A percentile compares a stretch with the other conserved stretches of the same genome.
These are phyloP conservation scores for Coemansia aciculifera DNA, from an alignment of 192 early-diverging fungal genomes.

Conservation along the genomic window DNA sequence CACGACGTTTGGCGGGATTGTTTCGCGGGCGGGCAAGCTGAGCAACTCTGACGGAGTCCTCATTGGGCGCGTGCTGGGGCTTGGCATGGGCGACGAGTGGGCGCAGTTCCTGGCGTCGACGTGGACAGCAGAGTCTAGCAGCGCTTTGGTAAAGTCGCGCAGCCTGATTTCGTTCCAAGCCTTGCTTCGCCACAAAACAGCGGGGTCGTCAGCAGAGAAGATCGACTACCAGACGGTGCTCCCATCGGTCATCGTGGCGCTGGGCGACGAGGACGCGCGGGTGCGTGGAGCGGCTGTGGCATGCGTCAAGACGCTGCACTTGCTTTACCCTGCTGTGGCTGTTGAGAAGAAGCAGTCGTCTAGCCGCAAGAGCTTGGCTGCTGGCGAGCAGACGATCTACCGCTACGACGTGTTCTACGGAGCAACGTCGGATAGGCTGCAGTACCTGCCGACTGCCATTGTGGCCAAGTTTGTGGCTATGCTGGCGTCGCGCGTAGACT, in stretches of 20 bases:
- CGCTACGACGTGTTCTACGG: slow-evolving; percentile 65
- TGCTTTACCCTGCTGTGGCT: slow-evolving; percentile 17
- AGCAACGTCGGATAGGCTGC: slow-evolving; percentile 38
- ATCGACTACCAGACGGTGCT: slow-evolving; percentile 68
- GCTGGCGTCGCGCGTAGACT: slow-evolving; percentile 31
- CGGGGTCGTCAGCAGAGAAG: slow-evolving; percentile 4
- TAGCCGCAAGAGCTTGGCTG: background rate
- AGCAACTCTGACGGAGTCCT: slow-evolving; percentile 25
- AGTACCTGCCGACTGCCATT: slow-evolving; percentile 58
- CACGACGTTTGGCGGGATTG: slow-evolving; percentile 13
- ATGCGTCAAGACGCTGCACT: slow-evolving; percentile 61
- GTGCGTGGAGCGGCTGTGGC: slow-evolving; percentile 66
- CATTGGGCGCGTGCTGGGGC: slow-evolving; percentile 30
- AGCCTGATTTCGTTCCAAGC: slow-evolving; percentile 61
- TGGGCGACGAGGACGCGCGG: slow-evolving; percentile 56
- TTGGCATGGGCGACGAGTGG: slow-evolving; percentile 39
- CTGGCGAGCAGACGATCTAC: slow-evolving; percentile 49
- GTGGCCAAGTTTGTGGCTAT: slow-evolving; percentile 54
- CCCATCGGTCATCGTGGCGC: slow-evolving; percentile 69
- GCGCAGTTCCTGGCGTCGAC: slow-evolving; percentile 43
- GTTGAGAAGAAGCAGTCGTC: slow-evolving; percentile 19
- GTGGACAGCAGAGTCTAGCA: slow-evolving; percentile 22
- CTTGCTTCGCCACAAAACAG: slow-evolving; percentile 35
- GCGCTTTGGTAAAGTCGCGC: slow-evolving; percentile 36
- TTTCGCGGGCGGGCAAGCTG: slow-evolving; percentile 16